Evolutionary conservation across 2,329 filamentous ascomycete genomes (phyloP), one percentile per base, ranked within the genome.

Genomic region (Arthrobotrys entomopaga): DNA sequence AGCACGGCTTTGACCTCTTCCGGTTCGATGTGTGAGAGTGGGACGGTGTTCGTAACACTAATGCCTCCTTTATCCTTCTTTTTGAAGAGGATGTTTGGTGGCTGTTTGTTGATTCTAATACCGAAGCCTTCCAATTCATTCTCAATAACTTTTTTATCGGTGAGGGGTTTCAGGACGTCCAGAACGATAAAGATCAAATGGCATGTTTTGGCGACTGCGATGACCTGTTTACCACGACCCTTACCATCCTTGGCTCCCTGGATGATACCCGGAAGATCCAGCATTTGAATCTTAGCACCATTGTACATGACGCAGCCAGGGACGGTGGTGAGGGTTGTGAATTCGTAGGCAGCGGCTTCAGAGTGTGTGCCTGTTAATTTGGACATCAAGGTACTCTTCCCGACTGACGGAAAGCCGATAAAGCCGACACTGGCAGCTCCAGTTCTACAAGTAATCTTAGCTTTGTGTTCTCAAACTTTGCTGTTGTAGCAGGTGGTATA

Each of bases 61-160:
- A 99, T 88, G 40, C 95, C 95, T 78, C 95, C 95, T 84, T 98
- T 98, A 83, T 99, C 95, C 86, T 99, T 99, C 86, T 99, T 99
- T 84, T 90, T 96, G 86, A 97, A 97, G n/a, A 95, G 91, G 80
- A 99, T 99, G 82, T 99, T 99, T 46, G 95, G 95, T 24, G 95
- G 95, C 79, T 89, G 84, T 85, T 98, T 99, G 86, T 99, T 99
- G 85, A 98, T 94, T 66, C 95, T 88, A 81, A 99, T 97, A 38
- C 95, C 95, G 79, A 99, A 99, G 6, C 95, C 95, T 82, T 99
- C 95, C 81, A 99, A 83, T 84, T 99, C 95, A 59, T 88, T 86
- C 83, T 99, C 95, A 80, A 99, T 99, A 76, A 99, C 86, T 75
- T 92, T 88, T 85, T 99, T 99, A 83, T 99, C 95, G 15, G 94